phyloP scores from a whole-genome alignment of 495 filamentous ascomycete genomes.

The Aspergillus baeticus region DNA sequence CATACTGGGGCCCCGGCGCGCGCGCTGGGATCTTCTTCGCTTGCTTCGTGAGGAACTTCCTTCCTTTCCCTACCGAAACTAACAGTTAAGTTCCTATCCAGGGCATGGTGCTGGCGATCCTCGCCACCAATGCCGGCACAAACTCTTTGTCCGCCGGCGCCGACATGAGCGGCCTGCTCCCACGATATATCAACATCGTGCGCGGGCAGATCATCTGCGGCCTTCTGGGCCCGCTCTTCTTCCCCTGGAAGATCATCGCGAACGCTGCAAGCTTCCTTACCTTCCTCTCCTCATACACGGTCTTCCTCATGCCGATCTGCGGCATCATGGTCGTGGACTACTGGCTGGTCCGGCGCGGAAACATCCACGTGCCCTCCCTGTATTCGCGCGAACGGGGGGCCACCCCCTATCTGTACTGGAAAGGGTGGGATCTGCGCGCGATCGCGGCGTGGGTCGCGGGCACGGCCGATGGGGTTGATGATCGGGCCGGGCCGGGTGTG shows the following conservation, averaged over 20 bases:
- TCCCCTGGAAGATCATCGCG: slow-evolving; percentile 37
- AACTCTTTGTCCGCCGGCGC: slow-evolving; percentile 56
- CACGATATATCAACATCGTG: slow-evolving; percentile 55
- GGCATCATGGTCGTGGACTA: slow-evolving; percentile 42
- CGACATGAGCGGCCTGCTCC: slow-evolving; percentile 50
- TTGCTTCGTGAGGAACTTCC: slow-evolving; percentile 16
- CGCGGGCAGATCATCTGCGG: slow-evolving; percentile 52
- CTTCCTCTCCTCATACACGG: slow-evolving; percentile 45
- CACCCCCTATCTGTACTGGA: slow-evolving; percentile 11
- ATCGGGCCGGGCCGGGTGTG: slow-evolving; percentile 15
- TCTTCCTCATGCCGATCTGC: slow-evolving; percentile 42
- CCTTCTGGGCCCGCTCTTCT: slow-evolving; percentile 45
- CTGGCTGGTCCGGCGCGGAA: slow-evolving; percentile 33
- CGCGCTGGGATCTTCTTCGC: slow-evolving; percentile 42
- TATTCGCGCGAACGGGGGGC: slow-evolving; percentile 8
- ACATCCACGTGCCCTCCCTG: slow-evolving; percentile 13
- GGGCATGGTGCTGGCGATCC: slow-evolving; percentile 28
- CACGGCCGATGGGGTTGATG: slow-evolving; percentile 16
- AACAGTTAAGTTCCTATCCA: neutral
- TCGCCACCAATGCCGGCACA: slow-evolving; percentile 49
- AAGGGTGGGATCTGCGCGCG: slow-evolving; percentile 17
- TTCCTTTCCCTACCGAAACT: neutral
- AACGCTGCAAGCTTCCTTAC: slow-evolving; percentile 44
- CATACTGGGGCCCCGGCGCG: slow-evolving; percentile 32
- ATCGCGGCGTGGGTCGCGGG: slow-evolving; percentile 18